Conservation (phyloP, 345 rosid species). For the Eucalyptus grandis region DNA sequence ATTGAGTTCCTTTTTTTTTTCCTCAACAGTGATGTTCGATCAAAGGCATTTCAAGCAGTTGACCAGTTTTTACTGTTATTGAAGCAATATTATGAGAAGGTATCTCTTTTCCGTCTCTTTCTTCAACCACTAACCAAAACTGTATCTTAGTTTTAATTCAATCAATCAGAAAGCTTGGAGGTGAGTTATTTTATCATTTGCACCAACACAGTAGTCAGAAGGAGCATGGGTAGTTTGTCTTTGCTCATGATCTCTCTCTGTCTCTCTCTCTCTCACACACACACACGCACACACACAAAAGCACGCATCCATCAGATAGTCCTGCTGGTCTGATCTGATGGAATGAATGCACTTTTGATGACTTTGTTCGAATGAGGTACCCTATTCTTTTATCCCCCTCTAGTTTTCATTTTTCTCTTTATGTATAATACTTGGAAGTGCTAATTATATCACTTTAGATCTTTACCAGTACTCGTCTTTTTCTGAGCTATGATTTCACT, state of each 20-base stretch:
- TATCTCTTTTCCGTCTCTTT: not conserved
- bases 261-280: not conserved
- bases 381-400: not conserved
- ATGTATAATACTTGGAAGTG: not conserved
- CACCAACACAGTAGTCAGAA: not conserved
- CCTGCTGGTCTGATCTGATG: not conserved
- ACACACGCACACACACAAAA: not conserved
- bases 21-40: conserved; percentile 73
- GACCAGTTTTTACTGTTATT: conserved; percentile 86
- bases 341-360: not conserved
- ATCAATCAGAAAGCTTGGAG: not conserved
- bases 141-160: not conserved
- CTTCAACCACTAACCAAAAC: not conserved
- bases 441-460: not conserved
- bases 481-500: not conserved
- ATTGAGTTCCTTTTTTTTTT: conserved; percentile 1
- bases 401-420: not conserved
- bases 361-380: not conserved
- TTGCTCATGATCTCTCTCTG: not conserved
- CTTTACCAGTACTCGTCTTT: not conserved
- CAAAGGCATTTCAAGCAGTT: conserved; percentile 92
- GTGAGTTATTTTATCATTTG: not conserved
- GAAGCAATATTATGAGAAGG: conserved; percentile 81
- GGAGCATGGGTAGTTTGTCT: not conserved
- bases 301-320: not conserved